A percentile compares a stretch with the other conserved stretches of the same genome.
Evolutionary conservation across 352 stramenopile species (phyloP).

Genomic region (Pythium aphanidermatum): DNA sequence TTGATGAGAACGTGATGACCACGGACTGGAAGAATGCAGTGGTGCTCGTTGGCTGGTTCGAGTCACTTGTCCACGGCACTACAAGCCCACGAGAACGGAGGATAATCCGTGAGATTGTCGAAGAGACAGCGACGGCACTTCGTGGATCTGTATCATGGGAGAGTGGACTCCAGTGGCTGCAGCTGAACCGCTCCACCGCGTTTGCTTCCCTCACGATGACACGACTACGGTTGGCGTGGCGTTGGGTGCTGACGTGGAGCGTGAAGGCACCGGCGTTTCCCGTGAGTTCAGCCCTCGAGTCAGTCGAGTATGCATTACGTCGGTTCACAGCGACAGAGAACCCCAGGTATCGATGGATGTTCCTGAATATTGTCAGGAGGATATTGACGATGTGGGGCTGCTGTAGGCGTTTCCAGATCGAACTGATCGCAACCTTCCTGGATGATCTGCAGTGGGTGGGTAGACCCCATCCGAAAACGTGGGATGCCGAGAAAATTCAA

Average conservation of each 20-base stretch:
- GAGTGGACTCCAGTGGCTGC: constrained; percentile 30
- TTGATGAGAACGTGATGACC: constrained; percentile 1
- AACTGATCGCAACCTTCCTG: constrained; percentile 40
- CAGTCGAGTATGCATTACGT: constrained; percentile 53
- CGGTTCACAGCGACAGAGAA: constrained; percentile 33
- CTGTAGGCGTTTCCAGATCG: constrained; percentile 42
- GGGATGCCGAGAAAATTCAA: not conserved
- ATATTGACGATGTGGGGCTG: not conserved
- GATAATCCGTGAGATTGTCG: constrained; percentile 19
- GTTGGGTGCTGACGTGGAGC: no score
- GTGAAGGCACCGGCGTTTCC: constrained; percentile 11
- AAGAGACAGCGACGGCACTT: no score
- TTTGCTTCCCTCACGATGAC: constrained; percentile 26
- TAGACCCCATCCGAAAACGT: not conserved
- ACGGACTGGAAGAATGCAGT: constrained; percentile 7
- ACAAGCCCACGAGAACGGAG: not conserved
- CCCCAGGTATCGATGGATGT: constrained; percentile 24
- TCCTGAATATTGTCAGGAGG: not conserved
- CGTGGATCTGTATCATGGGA: constrained; percentile 5
- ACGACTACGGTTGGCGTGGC: constrained; percentile 46
- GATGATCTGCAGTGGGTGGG: constrained; percentile 42
- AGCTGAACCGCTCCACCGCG: constrained; percentile 28
- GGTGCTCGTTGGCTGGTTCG: constrained; percentile 43
- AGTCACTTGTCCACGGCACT: constrained; percentile 26
- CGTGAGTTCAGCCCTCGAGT: constrained; percentile 34